These are phyloP conservation scores for Glonium stellatum DNA, from an alignment of 495 filamentous ascomycete species.

Conservation along the genomic window DNA sequence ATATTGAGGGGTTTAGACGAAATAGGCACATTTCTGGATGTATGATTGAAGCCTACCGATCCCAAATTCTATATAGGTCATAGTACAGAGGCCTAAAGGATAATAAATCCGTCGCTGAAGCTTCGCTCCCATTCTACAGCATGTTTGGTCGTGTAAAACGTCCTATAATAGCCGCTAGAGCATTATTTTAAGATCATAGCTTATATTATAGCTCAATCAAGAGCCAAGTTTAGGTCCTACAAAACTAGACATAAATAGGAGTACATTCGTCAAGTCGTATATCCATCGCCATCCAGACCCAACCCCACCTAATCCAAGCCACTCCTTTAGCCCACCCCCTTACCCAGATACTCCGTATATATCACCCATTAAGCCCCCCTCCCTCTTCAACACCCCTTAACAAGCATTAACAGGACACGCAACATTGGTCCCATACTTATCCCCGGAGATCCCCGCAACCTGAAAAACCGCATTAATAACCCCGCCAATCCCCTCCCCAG, in stretches of 20 bases:
- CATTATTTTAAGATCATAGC: no score
- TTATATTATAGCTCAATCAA: no score
- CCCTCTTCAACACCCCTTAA: constrained; percentile 18
- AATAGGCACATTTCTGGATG: no score
- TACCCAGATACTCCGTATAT: no score
- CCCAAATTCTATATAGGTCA: no score
- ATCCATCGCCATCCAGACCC: not conserved
- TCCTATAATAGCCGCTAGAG: no score
- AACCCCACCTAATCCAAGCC: not conserved
- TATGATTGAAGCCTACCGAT: no score
- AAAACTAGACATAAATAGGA: not conserved
- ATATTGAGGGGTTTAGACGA: no score
- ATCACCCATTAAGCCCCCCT: not conserved
- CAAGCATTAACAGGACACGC: constrained; percentile 44
- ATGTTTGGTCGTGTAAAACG: no score
- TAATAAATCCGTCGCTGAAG: no score
- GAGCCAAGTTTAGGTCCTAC: not conserved
- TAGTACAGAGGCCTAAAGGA: no score
- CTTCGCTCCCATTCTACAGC: no score
- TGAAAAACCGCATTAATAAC: constrained; percentile 54
- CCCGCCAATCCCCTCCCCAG: constrained; percentile 60
- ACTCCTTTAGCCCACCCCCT: not conserved
- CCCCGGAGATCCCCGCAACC: constrained; percentile 45
- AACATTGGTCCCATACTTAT: constrained; percentile 40
- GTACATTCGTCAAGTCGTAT: not conserved